Conservation (phyloP, 495 filamentous ascomycete genomes). For the Penicillium taxi region DNA sequence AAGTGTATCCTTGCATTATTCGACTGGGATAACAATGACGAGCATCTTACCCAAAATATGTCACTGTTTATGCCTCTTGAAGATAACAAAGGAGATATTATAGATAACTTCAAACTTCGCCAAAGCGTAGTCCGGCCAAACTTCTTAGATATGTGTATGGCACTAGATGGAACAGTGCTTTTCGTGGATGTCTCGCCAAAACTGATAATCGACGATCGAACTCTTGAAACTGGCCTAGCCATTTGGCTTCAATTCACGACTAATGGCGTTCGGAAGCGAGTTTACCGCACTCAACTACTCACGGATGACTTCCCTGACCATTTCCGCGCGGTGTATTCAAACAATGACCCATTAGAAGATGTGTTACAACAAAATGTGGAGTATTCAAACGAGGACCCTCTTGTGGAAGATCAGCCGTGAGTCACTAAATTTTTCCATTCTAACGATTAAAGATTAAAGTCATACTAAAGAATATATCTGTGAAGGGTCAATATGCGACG, state of each 20-base stretch:
- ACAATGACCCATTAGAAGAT: constrained; percentile 1
- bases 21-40: constrained; percentile 1
- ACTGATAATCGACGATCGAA: constrained; percentile 10
- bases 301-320: not conserved
- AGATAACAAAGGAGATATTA: constrained; percentile 7
- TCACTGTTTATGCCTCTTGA: constrained; percentile 1
- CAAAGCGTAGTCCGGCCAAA: constrained; percentile 10
- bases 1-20: constrained; percentile 6
- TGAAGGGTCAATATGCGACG: constrained; percentile 1
- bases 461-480: constrained; percentile 7
- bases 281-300: constrained; percentile 5
- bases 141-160: constrained; percentile 11
- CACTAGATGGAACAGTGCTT: constrained; percentile 9
- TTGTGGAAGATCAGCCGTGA: constrained; percentile 8
- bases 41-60: constrained; percentile 2
- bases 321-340: constrained; percentile 1
- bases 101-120: constrained; percentile 7
- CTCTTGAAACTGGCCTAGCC: constrained; percentile 8
- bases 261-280: constrained; percentile 2
- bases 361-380: constrained; percentile 1
- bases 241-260: constrained; percentile 8
- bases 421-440: constrained; percentile 1
- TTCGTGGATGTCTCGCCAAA: constrained; percentile 5
- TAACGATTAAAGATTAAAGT: too few relatives aligned
- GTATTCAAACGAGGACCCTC: constrained; percentile 4